Percentiles rank a stretch among this genome's conserved stretches.
These are phyloP conservation scores for Candida chilensis DNA, from an alignment of 805 yeast species.

Conservation along the genomic window DNA sequence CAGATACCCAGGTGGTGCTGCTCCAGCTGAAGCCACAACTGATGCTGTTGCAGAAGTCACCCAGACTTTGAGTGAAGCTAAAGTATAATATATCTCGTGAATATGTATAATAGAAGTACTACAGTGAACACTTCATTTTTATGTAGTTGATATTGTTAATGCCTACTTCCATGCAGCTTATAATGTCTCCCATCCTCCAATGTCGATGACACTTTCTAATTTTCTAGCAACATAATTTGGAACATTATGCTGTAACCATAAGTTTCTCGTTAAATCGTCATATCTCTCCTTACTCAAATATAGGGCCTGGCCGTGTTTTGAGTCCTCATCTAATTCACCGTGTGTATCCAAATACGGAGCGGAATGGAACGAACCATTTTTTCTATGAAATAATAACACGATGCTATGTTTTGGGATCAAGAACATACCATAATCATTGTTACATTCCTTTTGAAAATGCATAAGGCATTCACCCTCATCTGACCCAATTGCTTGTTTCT, in stretches of 20 bases:
- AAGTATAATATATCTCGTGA: too few relatives aligned
- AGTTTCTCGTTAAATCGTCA: constrained; percentile 49
- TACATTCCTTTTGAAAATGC: constrained; percentile 58
- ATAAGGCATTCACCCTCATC: constrained; percentile 70
- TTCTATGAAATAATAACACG: constrained; percentile 54
- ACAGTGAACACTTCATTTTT: not conserved
- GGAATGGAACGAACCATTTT: constrained; percentile 75
- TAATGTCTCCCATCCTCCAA: constrained; percentile 94
- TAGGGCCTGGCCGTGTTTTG: constrained; percentile 65
- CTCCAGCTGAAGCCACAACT: constrained; percentile 8
- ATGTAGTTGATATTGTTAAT: too few relatives aligned
- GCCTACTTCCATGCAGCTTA: too few relatives aligned
- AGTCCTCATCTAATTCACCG: constrained; percentile 76
- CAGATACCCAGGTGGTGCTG: constrained; percentile 69
- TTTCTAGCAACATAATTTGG: constrained; percentile 72
- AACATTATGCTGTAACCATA: constrained; percentile 76
- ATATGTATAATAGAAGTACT: too few relatives aligned
- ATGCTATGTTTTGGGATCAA: constrained; percentile 63
- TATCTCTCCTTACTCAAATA: constrained; percentile 54
- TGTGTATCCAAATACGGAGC: constrained; percentile 83
- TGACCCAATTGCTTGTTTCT: constrained; percentile 45
- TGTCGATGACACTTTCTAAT: constrained; percentile 70
- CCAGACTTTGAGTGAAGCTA: constrained; percentile 27
- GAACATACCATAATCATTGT: constrained; percentile 60
- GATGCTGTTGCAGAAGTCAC: constrained; percentile 16